phyloP scores from a whole-genome alignment of 306 rosid species.

The Sicyos baderoa region DNA sequence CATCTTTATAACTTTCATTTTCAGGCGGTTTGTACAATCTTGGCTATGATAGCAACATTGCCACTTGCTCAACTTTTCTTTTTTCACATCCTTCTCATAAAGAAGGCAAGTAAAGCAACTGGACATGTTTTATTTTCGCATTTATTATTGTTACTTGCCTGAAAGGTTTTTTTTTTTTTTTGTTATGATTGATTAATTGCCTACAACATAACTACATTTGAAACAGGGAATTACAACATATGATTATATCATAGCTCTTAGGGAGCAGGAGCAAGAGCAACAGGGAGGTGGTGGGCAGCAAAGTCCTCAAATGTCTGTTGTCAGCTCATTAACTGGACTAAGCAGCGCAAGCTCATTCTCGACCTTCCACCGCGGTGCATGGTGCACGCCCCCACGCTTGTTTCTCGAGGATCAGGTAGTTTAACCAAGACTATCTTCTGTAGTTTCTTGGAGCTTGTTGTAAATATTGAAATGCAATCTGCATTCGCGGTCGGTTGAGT shows the following conservation, averaged over 20 bases:
- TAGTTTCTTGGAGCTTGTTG: not conserved
- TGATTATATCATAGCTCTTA: constrained; percentile 91
- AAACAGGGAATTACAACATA: constrained; percentile 88
- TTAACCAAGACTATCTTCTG: not conserved
- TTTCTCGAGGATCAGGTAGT: constrained; percentile 93
- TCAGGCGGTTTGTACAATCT: constrained; percentile 71
- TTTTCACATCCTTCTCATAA: constrained; percentile 90
- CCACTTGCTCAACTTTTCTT: constrained; percentile 93
- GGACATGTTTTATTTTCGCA: not conserved
- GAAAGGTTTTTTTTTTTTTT: too few species aligned
- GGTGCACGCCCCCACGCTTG: constrained; percentile 96
- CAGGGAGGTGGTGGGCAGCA: constrained; percentile 86
- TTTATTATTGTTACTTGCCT: not conserved
- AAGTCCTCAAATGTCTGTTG: constrained; percentile 96
- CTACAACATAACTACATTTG: not conserved
- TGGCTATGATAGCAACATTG: constrained; percentile 91
- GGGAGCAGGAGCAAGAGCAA: constrained; percentile 94
- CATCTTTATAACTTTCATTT: constrained; percentile 5
- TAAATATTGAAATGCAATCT: not conserved
- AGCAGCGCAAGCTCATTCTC: constrained; percentile 96
- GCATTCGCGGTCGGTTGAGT: not conserved
- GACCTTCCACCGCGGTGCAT: constrained; percentile 76
- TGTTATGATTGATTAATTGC: not conserved
- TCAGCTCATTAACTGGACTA: constrained; percentile 87
- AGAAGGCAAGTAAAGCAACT: constrained; percentile 47